These are phyloP conservation scores for Penicillium hesseltinei DNA, from an alignment of 2,329 filamentous ascomycete genomes.

Conservation along the genomic window DNA sequence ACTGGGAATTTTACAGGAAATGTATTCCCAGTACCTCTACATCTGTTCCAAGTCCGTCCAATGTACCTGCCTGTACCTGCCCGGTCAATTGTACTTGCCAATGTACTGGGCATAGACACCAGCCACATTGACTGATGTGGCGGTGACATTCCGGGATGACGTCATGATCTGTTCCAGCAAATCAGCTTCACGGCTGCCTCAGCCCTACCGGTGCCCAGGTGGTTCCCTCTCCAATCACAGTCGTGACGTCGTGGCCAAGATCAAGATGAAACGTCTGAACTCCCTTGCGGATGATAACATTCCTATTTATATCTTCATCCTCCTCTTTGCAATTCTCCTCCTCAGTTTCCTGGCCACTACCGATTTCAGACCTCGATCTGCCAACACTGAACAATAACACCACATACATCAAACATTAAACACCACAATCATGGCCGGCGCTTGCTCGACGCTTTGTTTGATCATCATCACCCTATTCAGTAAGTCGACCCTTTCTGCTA, in stretches of 20 bases:
- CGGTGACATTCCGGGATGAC: slow-evolving; percentile 2
- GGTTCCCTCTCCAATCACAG: background rate
- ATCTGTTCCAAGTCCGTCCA: background rate
- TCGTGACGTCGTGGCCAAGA: slow-evolving; percentile 18
- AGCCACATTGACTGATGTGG: slow-evolving; percentile 2
- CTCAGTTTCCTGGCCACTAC: slow-evolving; percentile 25
- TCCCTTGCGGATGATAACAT: slow-evolving; percentile 26
- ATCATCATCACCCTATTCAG: slow-evolving; percentile 49
- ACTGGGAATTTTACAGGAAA: background rate
- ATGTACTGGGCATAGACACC: background rate
- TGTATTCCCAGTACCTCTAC: background rate
- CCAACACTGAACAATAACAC: slow-evolving; percentile 5
- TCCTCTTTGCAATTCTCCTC: slow-evolving; percentile 28
- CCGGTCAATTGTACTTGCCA: background rate
- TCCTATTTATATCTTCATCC: slow-evolving; percentile 29
- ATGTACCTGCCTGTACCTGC: background rate
- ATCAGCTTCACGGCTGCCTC: slow-evolving; percentile 10
- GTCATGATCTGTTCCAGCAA: slow-evolving; percentile 3
- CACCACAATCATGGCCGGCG: slow-evolving; percentile 30
- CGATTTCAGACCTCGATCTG: slow-evolving; percentile 14
- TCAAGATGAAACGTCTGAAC: slow-evolving; percentile 29
- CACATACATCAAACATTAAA: background rate
- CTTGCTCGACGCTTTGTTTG: slow-evolving; percentile 42
- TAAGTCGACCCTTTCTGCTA: slow-evolving; percentile 31
- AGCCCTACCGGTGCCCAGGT: slow-evolving; percentile 10